These are phyloP conservation scores for Xylaria scruposa DNA, from an alignment of 495 filamentous ascomycete species.

Conservation along the genomic window DNA sequence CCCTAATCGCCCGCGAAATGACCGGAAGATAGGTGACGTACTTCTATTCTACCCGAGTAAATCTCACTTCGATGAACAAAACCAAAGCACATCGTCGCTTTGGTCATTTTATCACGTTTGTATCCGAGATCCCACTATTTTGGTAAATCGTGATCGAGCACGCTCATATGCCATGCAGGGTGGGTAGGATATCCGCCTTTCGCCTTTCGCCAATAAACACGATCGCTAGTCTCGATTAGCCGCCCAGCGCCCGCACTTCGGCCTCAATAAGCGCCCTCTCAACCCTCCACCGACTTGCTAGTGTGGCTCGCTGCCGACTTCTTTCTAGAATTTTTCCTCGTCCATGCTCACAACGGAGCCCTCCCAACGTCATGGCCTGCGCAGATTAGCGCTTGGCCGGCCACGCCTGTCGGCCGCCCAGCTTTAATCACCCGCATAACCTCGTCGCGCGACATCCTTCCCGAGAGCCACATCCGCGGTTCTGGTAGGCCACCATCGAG, in stretches of 20 bases:
- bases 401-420: slow-evolving; percentile 3
- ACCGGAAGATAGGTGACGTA: neutral
- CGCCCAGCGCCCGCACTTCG: slow-evolving; percentile 30
- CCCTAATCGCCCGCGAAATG: slow-evolving; percentile 7
- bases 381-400: slow-evolving; percentile 11
- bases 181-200: neutral
- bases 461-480: slow-evolving; percentile 21
- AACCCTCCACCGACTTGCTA: slow-evolving; percentile 19
- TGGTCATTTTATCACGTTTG: neutral
- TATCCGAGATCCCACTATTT: neutral
- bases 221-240: slow-evolving; percentile 33
- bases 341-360: slow-evolving; percentile 23
- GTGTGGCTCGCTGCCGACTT: slow-evolving; percentile 25
- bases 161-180: neutral
- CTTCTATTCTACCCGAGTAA: neutral
- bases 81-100: neutral
- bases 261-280: slow-evolving; percentile 36
- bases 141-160: neutral
- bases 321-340: slow-evolving; percentile 39
- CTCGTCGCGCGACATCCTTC: slow-evolving; percentile 15
- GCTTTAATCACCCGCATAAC: slow-evolving; percentile 10
- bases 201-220: slow-evolving; percentile 21
- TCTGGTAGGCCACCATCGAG: slow-evolving; percentile 19
- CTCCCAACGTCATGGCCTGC: slow-evolving; percentile 26
- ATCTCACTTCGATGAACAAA: neutral